Conservation (phyloP, 2,329 filamentous ascomycete species). For the Fusarium zealandicum region DNA sequence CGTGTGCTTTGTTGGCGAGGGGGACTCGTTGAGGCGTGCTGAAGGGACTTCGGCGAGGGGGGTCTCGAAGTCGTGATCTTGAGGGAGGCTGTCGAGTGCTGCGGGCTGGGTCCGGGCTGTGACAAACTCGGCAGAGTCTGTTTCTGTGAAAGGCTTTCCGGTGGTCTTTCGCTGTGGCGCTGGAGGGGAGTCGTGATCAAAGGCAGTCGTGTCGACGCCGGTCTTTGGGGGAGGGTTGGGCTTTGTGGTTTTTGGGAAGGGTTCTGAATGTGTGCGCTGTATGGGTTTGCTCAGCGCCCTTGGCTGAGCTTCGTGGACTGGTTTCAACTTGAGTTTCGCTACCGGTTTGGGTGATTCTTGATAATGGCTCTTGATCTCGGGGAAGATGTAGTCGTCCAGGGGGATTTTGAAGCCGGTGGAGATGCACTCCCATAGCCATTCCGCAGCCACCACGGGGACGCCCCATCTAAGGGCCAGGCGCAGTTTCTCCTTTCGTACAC, state of each 20-base stretch:
- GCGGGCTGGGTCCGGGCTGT: constrained; percentile 51
- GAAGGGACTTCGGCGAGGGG: constrained; percentile 53
- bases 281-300: constrained; percentile 20
- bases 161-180: constrained; percentile 18
- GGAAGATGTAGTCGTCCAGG: constrained; percentile 56
- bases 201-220: constrained; percentile 51
- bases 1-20: constrained; percentile 44
- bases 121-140: constrained; percentile 49
- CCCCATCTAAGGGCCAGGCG: constrained; percentile 76
- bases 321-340: constrained; percentile 13
- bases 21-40: constrained; percentile 53
- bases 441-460: constrained; percentile 80
- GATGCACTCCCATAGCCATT: constrained; percentile 89
- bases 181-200: constrained; percentile 44
- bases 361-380: constrained; percentile 52
- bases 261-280: constrained; percentile 35
- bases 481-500: constrained; percentile 76
- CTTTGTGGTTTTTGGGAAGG: constrained; percentile 17
- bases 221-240: constrained; percentile 28
- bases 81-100: constrained; percentile 38
- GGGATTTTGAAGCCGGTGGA: constrained; percentile 59
- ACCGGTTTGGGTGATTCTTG: constrained; percentile 7
- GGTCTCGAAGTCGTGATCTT: constrained; percentile 37
- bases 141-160: constrained; percentile 1
- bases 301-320: constrained; percentile 4